phyloP scores from a whole-genome alignment of 176 grass and related monocot genomes.

The Oryza australiensis region DNA sequence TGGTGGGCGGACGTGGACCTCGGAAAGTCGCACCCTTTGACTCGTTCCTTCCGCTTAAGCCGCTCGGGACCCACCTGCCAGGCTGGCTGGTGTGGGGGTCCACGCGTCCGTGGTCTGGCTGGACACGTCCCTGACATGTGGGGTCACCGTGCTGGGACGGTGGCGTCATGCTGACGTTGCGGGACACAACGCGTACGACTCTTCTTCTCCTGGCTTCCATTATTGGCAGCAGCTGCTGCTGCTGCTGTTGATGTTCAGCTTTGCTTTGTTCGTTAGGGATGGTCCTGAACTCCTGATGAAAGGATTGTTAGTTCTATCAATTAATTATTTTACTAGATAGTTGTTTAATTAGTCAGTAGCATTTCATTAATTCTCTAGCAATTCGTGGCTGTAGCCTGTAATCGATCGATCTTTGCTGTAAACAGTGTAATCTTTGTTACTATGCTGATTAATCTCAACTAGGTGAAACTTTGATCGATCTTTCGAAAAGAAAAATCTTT shows the following conservation, averaged over 20 bases:
- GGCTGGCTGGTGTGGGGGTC: neutral
- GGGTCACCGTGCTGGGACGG: neutral
- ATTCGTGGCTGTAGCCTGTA: neutral
- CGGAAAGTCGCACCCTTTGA: slow-evolving; percentile 35
- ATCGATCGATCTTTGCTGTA: neutral
- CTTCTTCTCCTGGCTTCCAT: neutral
- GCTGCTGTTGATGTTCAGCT: neutral
- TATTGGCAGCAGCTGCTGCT: too few relatives aligned
- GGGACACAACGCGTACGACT: neutral
- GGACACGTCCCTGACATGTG: neutral
- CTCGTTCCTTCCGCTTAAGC: neutral
- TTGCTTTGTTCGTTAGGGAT: neutral
- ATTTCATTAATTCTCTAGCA: neutral
- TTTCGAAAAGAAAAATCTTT: too few relatives aligned
- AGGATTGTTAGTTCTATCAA: neutral
- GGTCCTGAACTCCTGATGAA: neutral
- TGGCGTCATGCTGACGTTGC: neutral
- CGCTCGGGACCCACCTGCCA: neutral
- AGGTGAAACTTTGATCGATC: too few relatives aligned
- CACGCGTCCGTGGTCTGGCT: neutral
- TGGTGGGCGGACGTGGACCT: too few relatives aligned
- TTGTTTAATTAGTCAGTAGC: neutral
- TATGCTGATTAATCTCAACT: too few relatives aligned
- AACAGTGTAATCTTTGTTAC: neutral
- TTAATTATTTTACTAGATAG: too few relatives aligned